Evolutionary conservation across 2,329 filamentous ascomycete genomes (phyloP).

Genomic region (Bipolaris oryzae): DNA sequence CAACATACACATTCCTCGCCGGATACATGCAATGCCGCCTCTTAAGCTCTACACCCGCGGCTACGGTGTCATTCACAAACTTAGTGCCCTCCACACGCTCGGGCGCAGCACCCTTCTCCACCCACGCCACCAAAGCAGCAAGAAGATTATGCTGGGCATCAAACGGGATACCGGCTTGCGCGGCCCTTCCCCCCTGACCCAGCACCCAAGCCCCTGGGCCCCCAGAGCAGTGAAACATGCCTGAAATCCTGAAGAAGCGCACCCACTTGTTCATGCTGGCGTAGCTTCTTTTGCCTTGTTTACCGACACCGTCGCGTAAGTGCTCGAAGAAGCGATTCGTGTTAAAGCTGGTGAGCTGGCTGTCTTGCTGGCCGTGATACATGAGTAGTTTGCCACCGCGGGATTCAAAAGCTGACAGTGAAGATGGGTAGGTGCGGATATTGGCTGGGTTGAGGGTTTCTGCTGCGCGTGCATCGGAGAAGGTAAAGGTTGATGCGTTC

Average conservation of each 20-base stretch:
- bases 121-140: conserved; percentile 54
- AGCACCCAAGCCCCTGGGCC: conserved; percentile 53
- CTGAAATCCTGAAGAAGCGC: conserved; percentile 59
- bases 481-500: conserved; percentile 24
- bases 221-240: conserved; percentile 59
- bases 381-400: conserved; percentile 53
- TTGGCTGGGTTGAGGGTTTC: conserved; percentile 44
- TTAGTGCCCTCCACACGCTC: conserved; percentile 40
- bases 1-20: conserved; percentile 7
- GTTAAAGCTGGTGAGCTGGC: conserved; percentile 53
- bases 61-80: conserved; percentile 47
- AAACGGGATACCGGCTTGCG: conserved; percentile 24
- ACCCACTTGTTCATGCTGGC: conserved; percentile 42
- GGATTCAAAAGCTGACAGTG: conserved; percentile 38
- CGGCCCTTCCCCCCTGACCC: conserved; percentile 32
- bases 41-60: conserved; percentile 52
- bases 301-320: conserved; percentile 26
- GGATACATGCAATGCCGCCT: conserved; percentile 54
- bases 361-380: conserved; percentile 54
- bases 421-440: conserved; percentile 46
- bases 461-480: conserved; percentile 36
- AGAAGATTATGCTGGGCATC: conserved; percentile 35
- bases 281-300: conserved; percentile 1
- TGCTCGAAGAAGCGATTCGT: conserved; percentile 55
- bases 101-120: conserved; percentile 49